phyloP scores from a whole-genome alignment of 2,329 filamentous ascomycete genomes.

The Xylariaceae sp. region DNA sequence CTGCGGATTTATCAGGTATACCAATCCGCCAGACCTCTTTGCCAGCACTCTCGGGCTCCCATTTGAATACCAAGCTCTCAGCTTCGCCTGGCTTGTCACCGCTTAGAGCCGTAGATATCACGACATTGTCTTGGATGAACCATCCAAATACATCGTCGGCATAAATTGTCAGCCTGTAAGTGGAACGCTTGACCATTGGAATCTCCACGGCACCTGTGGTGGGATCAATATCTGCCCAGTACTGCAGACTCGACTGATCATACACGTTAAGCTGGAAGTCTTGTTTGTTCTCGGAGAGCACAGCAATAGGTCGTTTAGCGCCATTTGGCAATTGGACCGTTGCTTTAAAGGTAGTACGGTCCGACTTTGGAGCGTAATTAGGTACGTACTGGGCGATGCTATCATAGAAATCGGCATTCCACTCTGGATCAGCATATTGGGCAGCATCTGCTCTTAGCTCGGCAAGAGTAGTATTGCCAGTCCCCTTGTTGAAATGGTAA shows the following conservation, averaged over 20 bases:
- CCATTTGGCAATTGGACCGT: constrained; percentile 57
- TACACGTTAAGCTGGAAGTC: constrained; percentile 66
- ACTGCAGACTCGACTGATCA: constrained; percentile 61
- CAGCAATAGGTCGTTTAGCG: constrained; percentile 58
- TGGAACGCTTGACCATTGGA: constrained; percentile 60
- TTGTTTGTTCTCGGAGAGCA: constrained; percentile 57
- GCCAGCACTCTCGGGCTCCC: constrained; percentile 19
- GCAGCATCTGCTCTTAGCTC: constrained; percentile 60
- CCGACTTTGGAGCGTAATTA: constrained; percentile 58
- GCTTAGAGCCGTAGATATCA: constrained; percentile 4
- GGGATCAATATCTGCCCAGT: constrained; percentile 60
- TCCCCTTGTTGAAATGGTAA: constrained; percentile 67
- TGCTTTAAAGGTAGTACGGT: constrained; percentile 58
- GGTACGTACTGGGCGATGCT: constrained; percentile 48
- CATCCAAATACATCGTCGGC: constrained; percentile 68
- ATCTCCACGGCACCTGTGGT: constrained; percentile 52
- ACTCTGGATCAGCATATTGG: constrained; percentile 55
- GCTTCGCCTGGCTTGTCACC: too few species aligned
- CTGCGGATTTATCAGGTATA: constrained; percentile 65
- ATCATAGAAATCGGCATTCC: constrained; percentile 68
- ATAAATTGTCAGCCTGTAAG: constrained; percentile 67
- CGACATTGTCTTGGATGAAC: constrained; percentile 58
- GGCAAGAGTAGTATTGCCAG: constrained; percentile 50
- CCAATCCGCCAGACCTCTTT: constrained; percentile 68
- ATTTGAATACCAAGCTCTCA: not conserved